Conservation (phyloP, 306 rosid species). For the Vachellia pachyceras region DNA sequence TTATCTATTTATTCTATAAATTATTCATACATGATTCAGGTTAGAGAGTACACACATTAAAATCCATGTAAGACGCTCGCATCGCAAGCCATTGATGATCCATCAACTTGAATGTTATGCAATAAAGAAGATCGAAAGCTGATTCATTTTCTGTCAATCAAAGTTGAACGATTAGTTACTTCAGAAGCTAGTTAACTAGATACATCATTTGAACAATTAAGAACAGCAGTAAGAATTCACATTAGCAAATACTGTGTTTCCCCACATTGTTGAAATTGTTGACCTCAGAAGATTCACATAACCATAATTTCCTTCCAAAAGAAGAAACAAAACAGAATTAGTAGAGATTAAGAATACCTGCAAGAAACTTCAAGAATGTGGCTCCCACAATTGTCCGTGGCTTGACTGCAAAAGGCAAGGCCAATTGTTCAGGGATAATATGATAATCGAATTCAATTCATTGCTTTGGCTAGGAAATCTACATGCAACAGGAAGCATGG, state of each 20-base stretch:
- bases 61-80: conserved; percentile 99
- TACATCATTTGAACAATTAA: conserved; percentile 14
- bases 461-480: conserved; percentile 26
- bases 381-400: conserved; percentile 95
- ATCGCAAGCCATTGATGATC: conserved; percentile 97
- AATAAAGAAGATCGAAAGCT: conserved; percentile 94
- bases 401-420: conserved; percentile 68
- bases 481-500: conserved; percentile 20
- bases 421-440: conserved; percentile 38
- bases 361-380: conserved; percentile 85
- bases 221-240: conserved; percentile 4
- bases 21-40: conserved; percentile 13
- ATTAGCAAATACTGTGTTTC: neutral
- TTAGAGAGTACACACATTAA: conserved; percentile 73
- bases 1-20: neutral
- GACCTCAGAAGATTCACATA: neutral
- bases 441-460: conserved; percentile 36
- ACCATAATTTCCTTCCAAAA: conserved; percentile 6
- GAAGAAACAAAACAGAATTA: conserved; percentile 12
- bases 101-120: conserved; percentile 99
- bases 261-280: neutral
- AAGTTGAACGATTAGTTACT: conserved; percentile 32
- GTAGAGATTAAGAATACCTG: conserved; percentile 60
- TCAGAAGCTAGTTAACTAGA: conserved; percentile 22
- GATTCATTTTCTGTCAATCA: conserved; percentile 74